Evolutionary conservation across 164 flowering plant genomes (phyloP), one percentile per base, ranked within the genome.

Genomic region (Warburgia ugandensis): DNA sequence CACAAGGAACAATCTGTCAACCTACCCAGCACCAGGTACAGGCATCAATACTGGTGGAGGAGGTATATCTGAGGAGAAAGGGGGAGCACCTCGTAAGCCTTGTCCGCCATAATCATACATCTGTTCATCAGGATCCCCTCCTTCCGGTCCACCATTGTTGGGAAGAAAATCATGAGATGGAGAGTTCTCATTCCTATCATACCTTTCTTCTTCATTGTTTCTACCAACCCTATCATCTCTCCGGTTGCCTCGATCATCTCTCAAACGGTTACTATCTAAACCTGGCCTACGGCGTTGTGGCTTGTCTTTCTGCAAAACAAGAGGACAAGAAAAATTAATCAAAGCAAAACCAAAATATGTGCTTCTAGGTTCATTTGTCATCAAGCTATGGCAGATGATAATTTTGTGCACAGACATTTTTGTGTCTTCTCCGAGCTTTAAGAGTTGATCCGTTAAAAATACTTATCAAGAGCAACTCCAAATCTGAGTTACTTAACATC

Each of bases 11-110:
- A 35, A 29, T 13, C 3, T 4, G 16, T 2, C 20, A 45, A 67
- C 92, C 50, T 70, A 94, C 99, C 99, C 99, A 64, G 99, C 99
- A 65, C 99, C 99, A 66, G 99, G 99, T 47, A 94, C 95, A 65
- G 99, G 99, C 97, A 94, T 94, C 67, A 94, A 61, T 17, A 94
- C 87, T 32, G 96, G 86, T 20, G 57, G 96, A 50, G 63, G 70
- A 3, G 86, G 72, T 21, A 86, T 73, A 61, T 94, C 99, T 3
- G 97, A 83, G 12, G 85, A 64, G 57, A 89, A 86, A 32, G 94
- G 70, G 50, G 83, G 67, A 29, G 64, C 79, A 65, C 65, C 81
- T 50, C 41, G 81, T 55, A 81, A 68, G 57, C 90, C 90, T 63
- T 76, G 95, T 42, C 84, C 96, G 47, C 75, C 83, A 73, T 67